Evolutionary conservation across 2,329 filamentous ascomycete genomes (phyloP).

Genomic region (Lojkania enalia): DNA sequence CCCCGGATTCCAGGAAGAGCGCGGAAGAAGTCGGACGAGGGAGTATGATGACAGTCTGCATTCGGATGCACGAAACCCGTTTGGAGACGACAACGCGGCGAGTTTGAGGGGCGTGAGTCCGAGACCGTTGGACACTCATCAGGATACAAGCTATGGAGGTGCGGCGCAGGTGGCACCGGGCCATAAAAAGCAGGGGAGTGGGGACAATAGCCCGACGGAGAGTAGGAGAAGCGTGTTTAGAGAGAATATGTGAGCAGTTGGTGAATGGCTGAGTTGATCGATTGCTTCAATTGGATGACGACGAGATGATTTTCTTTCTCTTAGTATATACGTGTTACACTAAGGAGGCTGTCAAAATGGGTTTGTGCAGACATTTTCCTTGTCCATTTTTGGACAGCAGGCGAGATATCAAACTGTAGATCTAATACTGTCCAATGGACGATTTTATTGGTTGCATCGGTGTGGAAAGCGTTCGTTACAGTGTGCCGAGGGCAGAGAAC

Average conservation of each 20-base stretch:
- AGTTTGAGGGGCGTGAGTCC: conserved; percentile 73
- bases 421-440: too few relatives aligned
- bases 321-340: background rate
- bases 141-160: conserved; percentile 44
- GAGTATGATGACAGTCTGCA: conserved; percentile 44
- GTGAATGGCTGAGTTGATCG: background rate
- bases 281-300: background rate
- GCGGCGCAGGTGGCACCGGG: conserved; percentile 44
- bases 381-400: too few relatives aligned
- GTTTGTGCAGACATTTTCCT: too few relatives aligned
- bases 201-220: conserved; percentile 64
- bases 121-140: conserved; percentile 63
- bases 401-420: too few relatives aligned
- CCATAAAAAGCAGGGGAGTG: conserved; percentile 39
- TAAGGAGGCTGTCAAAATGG: background rate
- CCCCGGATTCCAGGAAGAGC: conserved; percentile 33
- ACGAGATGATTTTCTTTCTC: background rate
- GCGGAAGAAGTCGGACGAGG: conserved; percentile 55
- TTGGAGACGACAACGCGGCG: conserved; percentile 48
- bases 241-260: conserved; percentile 62
- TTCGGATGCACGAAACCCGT: conserved; percentile 34
- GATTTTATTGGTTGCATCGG: too few relatives aligned
- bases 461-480: background rate
- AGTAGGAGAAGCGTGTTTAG: conserved; percentile 67
- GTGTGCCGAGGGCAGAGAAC: background rate